Evolutionary conservation across 139 green algal species (phyloP).

Genomic region (Parachlorella kessleri): DNA sequence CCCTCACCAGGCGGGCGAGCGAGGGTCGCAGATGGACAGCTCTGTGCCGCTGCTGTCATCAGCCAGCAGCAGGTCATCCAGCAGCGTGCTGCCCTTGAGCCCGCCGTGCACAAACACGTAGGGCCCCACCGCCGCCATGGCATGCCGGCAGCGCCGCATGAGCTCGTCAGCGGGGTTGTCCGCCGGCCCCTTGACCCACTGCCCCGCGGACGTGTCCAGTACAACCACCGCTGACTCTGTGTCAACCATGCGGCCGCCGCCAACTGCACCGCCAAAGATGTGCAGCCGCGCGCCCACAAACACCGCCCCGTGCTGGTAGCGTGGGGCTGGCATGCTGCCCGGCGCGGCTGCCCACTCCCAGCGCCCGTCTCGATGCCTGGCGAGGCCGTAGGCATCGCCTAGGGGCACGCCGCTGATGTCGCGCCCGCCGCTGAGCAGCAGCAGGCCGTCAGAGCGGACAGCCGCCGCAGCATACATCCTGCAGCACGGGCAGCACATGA

Average conservation of each 20-base stretch:
- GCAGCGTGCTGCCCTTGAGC: conserved; percentile 77
- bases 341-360: conserved; percentile 99
- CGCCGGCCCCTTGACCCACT: conserved; percentile 27
- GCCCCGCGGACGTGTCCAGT: conserved; percentile 87
- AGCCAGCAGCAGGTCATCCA: conserved; percentile 84
- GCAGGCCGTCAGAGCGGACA: conserved; percentile 89
- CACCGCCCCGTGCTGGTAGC: conserved; percentile 96
- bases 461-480: conserved; percentile 98
- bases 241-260: conserved; percentile 95
- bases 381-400: conserved; percentile 94
- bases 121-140: conserved; percentile 82
- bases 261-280: conserved; percentile 94
- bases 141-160: conserved; percentile 75
- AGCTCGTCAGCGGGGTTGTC: conserved; percentile 17
- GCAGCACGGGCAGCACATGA: too few species aligned
- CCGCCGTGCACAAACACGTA: conserved; percentile 98
- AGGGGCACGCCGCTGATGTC: conserved; percentile 83
- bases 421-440: conserved; percentile 95
- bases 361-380: conserved; percentile 94
- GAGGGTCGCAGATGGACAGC: conserved; percentile 81
- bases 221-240: conserved; percentile 77
- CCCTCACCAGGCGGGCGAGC: conserved; percentile 62
- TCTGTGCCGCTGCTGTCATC: conserved; percentile 78
- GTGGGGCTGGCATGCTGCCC: conserved; percentile 83
- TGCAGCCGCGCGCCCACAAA: conserved; percentile 96